These are phyloP conservation scores for Flaveria robusta DNA, from an alignment of 129 eudicot genomes.

Conservation along the genomic window DNA sequence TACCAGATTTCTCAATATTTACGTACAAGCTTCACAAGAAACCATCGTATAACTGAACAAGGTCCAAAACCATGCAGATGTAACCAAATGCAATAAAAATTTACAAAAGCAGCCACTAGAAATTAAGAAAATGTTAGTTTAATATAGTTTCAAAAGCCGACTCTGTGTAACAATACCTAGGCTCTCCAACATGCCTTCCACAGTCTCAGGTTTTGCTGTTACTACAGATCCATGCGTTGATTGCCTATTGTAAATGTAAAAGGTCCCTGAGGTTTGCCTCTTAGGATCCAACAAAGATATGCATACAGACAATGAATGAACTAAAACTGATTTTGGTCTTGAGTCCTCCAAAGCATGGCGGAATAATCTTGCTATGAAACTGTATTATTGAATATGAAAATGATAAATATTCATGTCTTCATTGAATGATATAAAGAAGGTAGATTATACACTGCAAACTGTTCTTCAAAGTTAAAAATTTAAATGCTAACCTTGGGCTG, in stretches of 20 bases:
- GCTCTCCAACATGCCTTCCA: slow-evolving; percentile 92
- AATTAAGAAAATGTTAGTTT: not conserved
- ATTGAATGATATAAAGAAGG: not conserved
- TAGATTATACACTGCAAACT: not conserved
- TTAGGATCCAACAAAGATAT: slow-evolving; percentile 89
- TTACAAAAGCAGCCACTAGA: not conserved
- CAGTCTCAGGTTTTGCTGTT: slow-evolving; percentile 73
- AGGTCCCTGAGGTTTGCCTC: slow-evolving; percentile 72
- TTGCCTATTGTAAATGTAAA: slow-evolving; percentile 68
- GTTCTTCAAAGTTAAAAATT: slow-evolving; percentile 10
- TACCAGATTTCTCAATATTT: slow-evolving; percentile 14
- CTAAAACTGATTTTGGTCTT: slow-evolving; percentile 88
- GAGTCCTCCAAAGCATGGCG: slow-evolving; percentile 84
- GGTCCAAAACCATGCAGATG: slow-evolving; percentile 5
- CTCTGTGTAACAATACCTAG: slow-evolving; percentile 48
- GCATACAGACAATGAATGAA: slow-evolving; percentile 75
- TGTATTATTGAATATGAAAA: slow-evolving; percentile 37
- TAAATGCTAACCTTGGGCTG: slow-evolving; percentile 76
- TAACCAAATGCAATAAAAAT: not conserved
- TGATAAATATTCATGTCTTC: slow-evolving; percentile 6
- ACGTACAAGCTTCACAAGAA: slow-evolving; percentile 14
- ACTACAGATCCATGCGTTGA: slow-evolving; percentile 56
- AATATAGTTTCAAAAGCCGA: not conserved
- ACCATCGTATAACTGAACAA: slow-evolving; percentile 1
- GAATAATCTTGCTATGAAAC: slow-evolving; percentile 78